Evolutionary conservation across 192 early-diverging fungal species (phyloP).

Genomic region (Backusella parvicylindrica): DNA sequence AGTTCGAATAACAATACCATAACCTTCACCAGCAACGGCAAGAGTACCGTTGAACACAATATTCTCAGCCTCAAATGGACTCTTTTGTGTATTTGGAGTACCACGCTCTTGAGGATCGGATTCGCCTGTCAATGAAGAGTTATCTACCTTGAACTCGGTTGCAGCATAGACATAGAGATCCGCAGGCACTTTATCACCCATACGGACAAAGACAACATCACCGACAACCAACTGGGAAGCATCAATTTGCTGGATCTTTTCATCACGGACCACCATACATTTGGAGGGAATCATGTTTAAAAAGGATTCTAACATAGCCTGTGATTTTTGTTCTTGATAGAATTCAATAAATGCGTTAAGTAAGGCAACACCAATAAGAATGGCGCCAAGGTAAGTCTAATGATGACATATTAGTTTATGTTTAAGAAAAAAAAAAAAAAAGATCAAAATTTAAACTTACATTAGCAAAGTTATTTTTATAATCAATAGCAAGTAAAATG

Average conservation of each 20-base stretch:
- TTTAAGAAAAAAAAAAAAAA: background rate
- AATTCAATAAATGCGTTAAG: conserved; percentile 92
- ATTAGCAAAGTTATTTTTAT: conserved; percentile 68
- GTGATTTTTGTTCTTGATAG: conserved; percentile 87
- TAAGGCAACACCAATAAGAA: conserved; percentile 85
- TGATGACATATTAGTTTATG: background rate
- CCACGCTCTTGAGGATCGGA: conserved; percentile 88
- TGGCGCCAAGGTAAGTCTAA: conserved; percentile 85
- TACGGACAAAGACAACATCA: conserved; percentile 84
- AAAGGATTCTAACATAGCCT: conserved; percentile 87
- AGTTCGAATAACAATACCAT: conserved; percentile 89
- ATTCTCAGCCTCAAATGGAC: conserved; percentile 91
- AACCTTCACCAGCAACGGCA: conserved; percentile 79
- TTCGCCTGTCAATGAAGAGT: conserved; percentile 95
- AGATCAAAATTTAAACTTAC: conserved; percentile 45
- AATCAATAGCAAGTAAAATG: conserved; percentile 78
- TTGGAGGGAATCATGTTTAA: conserved; percentile 88
- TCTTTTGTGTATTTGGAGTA: conserved; percentile 61
- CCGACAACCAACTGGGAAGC: conserved; percentile 79
- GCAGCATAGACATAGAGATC: conserved; percentile 79
- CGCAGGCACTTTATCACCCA: conserved; percentile 95
- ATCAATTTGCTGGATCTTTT: conserved; percentile 60
- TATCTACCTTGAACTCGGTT: conserved; percentile 94
- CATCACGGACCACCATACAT: conserved; percentile 77
- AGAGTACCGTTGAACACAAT: conserved; percentile 89